Conservation (phyloP, 2,329 filamentous ascomycete genomes). For the Penicillium italicum region DNA sequence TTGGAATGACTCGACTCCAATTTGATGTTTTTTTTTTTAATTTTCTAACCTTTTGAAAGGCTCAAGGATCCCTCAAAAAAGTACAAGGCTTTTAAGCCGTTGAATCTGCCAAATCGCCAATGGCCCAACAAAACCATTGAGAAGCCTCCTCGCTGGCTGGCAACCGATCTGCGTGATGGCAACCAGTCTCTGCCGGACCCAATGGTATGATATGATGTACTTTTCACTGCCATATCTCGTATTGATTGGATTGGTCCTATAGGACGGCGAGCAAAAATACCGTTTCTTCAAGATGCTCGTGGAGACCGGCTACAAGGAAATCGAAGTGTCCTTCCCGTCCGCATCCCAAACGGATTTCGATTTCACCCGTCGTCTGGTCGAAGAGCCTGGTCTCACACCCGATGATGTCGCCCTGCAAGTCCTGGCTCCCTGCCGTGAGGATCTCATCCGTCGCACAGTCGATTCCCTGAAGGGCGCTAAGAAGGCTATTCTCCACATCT, state of each 20-base stretch:
- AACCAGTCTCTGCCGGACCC: slow-evolving; percentile 92
- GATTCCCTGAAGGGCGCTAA: slow-evolving; percentile 85
- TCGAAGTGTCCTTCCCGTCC: slow-evolving; percentile 92
- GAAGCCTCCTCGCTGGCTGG: slow-evolving; percentile 86
- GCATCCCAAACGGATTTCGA: slow-evolving; percentile 95
- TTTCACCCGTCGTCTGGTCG: slow-evolving; percentile 81
- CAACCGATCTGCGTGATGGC: slow-evolving; percentile 83
- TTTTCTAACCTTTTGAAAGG: slow-evolving; percentile 28
- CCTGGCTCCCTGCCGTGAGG: slow-evolving; percentile 83
- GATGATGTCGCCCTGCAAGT: slow-evolving; percentile 92
- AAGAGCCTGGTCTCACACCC: slow-evolving; percentile 76
- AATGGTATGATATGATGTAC: slow-evolving; percentile 61
- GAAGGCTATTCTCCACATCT: slow-evolving; percentile 92
- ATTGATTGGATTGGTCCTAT: slow-evolving; percentile 2
- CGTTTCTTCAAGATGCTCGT: slow-evolving; percentile 91
- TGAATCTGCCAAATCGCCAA: slow-evolving; percentile 53
- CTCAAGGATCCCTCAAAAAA: slow-evolving; percentile 50
- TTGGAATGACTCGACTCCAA: not conserved
- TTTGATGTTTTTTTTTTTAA: not conserved
- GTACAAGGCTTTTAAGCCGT: slow-evolving; percentile 46
- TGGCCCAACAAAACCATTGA: slow-evolving; percentile 81
- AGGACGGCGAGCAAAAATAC: slow-evolving; percentile 95
- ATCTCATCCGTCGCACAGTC: slow-evolving; percentile 85
- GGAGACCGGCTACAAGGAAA: slow-evolving; percentile 93
- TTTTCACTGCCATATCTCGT: not conserved